Percentiles rank a stretch among this genome's conserved stretches.
Evolutionary conservation across 192 early-diverging fungal genomes (phyloP).

Genomic region (Coemansia sp.): DNA sequence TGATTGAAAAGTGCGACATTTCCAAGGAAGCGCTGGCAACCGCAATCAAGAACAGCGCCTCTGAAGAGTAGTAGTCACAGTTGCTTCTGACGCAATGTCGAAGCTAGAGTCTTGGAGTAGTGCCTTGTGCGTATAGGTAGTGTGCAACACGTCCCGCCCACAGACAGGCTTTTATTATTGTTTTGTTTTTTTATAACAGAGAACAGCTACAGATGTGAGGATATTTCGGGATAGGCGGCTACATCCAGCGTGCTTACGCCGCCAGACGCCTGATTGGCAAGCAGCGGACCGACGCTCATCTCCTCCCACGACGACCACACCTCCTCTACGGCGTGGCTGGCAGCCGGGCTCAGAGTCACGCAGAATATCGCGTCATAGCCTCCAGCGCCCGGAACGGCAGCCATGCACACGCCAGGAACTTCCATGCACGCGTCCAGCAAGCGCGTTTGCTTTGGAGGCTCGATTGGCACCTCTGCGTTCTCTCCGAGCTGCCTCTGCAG

Average conservation of each 20-base stretch:
- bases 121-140: background rate
- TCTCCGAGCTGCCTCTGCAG: slow-evolving; percentile 75
- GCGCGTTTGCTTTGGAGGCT: slow-evolving; percentile 85
- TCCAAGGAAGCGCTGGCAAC: slow-evolving; percentile 64
- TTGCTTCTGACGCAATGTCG: background rate
- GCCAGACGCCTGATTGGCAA: slow-evolving; percentile 67
- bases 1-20: slow-evolving; percentile 79
- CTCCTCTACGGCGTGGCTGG: slow-evolving; percentile 56
- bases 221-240: slow-evolving; percentile 17
- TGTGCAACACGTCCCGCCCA: background rate
- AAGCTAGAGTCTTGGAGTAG: background rate
- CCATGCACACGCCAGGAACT: slow-evolving; percentile 85
- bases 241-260: slow-evolving; percentile 53
- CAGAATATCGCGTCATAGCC: slow-evolving; percentile 98
- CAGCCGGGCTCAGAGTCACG: slow-evolving; percentile 63
- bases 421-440: slow-evolving; percentile 83
- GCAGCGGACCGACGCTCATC: slow-evolving; percentile 81
- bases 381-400: slow-evolving; percentile 97
- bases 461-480: slow-evolving; percentile 81
- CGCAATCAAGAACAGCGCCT: slow-evolving; percentile 13
- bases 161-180: no score
- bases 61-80: slow-evolving; percentile 19
- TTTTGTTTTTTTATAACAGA: no score
- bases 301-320: slow-evolving; percentile 75
- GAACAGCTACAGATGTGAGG: background rate